These are phyloP conservation scores for Bipolaris oryzae DNA, from an alignment of 2,329 filamentous ascomycete species.

Conservation along the genomic window DNA sequence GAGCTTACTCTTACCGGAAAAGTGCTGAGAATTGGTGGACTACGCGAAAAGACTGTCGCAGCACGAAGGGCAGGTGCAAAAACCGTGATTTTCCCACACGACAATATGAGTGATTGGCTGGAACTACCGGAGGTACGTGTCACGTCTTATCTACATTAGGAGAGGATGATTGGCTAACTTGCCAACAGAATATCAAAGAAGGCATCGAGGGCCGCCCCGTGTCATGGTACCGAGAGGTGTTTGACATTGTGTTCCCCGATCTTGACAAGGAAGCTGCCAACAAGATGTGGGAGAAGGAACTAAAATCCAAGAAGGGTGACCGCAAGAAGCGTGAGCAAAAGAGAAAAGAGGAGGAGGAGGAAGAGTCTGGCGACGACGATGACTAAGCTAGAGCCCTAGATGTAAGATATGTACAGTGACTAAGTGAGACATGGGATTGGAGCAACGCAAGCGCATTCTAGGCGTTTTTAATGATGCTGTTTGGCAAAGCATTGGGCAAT, in stretches of 20 bases:
- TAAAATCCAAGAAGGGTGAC: constrained; percentile 51
- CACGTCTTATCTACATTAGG: no score
- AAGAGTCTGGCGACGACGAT: constrained; percentile 41
- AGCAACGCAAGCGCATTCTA: constrained; percentile 6
- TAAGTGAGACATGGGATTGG: neutral
- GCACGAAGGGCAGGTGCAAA: constrained; percentile 90
- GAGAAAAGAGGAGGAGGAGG: constrained; percentile 58
- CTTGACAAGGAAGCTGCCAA: constrained; percentile 77
- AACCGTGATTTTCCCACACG: constrained; percentile 91
- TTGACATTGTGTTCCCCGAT: constrained; percentile 84
- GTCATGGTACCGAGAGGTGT: constrained; percentile 93
- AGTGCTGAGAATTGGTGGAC: constrained; percentile 89
- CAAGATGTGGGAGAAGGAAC: constrained; percentile 69
- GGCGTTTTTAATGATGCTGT: constrained; percentile 2
- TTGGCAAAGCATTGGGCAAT: constrained; percentile 4
- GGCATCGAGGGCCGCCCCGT: constrained; percentile 91
- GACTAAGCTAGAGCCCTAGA: constrained; percentile 25
- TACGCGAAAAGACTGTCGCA: constrained; percentile 96
- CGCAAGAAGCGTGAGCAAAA: constrained; percentile 44
- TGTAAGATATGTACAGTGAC: constrained; percentile 17
- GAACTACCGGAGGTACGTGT: constrained; percentile 87
- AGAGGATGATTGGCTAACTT: constrained; percentile 18
- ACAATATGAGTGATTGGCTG: constrained; percentile 96
- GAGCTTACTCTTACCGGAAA: constrained; percentile 97
- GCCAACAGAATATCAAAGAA: constrained; percentile 91